A percentile compares a stretch with the other conserved stretches of the same genome.
Conservation (phyloP, 306 rosid species). For the Quercus berberidifolia region DNA sequence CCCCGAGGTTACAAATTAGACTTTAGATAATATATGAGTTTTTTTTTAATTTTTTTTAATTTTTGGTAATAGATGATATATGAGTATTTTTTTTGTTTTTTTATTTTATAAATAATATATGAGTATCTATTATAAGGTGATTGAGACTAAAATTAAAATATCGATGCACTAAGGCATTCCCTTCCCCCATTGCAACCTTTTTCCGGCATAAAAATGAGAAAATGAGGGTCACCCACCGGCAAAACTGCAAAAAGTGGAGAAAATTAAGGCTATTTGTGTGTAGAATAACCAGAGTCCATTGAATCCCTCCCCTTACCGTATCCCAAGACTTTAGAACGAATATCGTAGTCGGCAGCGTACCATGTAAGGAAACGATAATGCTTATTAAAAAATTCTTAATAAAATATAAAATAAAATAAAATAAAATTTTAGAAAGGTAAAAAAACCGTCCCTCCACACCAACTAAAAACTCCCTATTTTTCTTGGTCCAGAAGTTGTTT, state of each 20-base stretch:
- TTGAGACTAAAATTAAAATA: too few species aligned
- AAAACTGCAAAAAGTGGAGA: neutral
- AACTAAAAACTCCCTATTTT: neutral
- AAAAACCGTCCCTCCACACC: constrained; percentile 36
- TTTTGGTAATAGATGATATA: too few species aligned
- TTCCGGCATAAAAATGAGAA: neutral
- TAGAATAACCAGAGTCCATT: neutral
- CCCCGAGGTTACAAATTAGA: too few species aligned
- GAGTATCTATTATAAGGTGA: too few species aligned
- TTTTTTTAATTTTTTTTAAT: too few species aligned
- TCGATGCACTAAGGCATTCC: neutral
- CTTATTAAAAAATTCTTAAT: neutral
- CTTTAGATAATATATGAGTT: too few species aligned
- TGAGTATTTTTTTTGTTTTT: too few species aligned
- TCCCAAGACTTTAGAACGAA: constrained; percentile 7
- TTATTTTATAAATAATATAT: too few species aligned
- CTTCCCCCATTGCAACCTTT: neutral
- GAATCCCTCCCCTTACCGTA: neutral
- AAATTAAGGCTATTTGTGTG: neutral
- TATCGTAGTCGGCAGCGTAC: constrained; percentile 64
- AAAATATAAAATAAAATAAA: neutral
- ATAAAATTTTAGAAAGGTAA: neutral
- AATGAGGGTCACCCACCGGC: neutral
- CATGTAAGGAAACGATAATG: constrained; percentile 17
- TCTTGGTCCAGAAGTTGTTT: constrained; percentile 16